These are phyloP conservation scores for Tilletia indica DNA, from an alignment of 1,284 basidiomycete species.

Conservation along the genomic window DNA sequence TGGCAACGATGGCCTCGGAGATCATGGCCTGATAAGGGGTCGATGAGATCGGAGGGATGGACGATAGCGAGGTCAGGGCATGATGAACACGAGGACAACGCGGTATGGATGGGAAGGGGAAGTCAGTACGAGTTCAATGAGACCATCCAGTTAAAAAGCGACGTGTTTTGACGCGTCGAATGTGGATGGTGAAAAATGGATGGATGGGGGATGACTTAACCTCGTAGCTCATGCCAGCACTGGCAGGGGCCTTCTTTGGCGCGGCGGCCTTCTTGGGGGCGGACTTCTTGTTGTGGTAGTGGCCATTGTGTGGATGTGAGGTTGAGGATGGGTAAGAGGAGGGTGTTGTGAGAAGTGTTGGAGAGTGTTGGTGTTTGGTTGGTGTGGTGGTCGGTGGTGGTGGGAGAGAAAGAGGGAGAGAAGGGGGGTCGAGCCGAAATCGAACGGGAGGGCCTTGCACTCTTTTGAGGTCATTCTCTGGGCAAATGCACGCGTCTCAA, in stretches of 20 bases:
- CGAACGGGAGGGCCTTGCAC: not conserved
- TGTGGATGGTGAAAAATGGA: not conserved
- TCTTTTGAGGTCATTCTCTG: not conserved
- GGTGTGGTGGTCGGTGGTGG: slow-evolving; percentile 13
- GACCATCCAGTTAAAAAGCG: not conserved
- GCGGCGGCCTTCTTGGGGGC: slow-evolving; percentile 30
- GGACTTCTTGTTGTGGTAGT: slow-evolving; percentile 30
- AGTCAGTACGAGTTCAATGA: slow-evolving; percentile 3
- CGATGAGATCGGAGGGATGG: not conserved
- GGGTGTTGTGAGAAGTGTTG: not conserved
- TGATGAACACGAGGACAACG: slow-evolving; percentile 10
- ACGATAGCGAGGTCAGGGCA: slow-evolving; percentile 10
- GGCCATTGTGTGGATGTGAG: slow-evolving; percentile 15
- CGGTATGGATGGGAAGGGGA: not conserved
- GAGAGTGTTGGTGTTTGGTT: not conserved
- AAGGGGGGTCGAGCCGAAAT: slow-evolving; percentile 5
- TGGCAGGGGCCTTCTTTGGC: slow-evolving; percentile 22
- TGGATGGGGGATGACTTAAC: slow-evolving; percentile 17
- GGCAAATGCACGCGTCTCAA: not conserved
- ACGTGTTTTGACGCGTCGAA: not conserved
- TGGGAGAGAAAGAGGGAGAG: not conserved
- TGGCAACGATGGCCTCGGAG: slow-evolving; percentile 74
- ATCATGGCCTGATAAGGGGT: slow-evolving; percentile 44
- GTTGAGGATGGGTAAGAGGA: not conserved
- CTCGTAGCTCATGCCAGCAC: slow-evolving; percentile 25